Evolutionary conservation across 2,329 filamentous ascomycete species (phyloP).

Genomic region (Lachnellula arida): DNA sequence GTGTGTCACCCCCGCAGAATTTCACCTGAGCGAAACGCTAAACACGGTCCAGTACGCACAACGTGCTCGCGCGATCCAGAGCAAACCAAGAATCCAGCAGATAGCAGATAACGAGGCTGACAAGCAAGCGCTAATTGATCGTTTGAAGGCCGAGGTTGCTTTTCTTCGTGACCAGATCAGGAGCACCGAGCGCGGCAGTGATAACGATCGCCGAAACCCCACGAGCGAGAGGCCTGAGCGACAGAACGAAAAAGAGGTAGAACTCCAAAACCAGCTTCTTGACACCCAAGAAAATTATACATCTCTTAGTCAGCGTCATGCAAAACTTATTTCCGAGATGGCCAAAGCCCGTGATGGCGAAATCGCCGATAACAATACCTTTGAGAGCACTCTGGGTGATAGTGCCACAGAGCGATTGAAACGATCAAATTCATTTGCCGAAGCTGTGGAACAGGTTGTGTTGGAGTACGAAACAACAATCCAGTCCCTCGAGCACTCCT

Average conservation of each 20-base stretch:
- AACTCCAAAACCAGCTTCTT: conserved; percentile 88
- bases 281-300: conserved; percentile 94
- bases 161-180: conserved; percentile 93
- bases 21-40: conserved; percentile 93
- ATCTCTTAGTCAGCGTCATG: conserved; percentile 84
- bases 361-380: conserved; percentile 50
- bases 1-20: conserved; percentile 93
- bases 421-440: conserved; percentile 90
- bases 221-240: conserved; percentile 72
- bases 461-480: conserved; percentile 99
- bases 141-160: conserved; percentile 86
- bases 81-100: conserved; percentile 94
- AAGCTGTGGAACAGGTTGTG: conserved; percentile 93
- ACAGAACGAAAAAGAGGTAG: conserved; percentile 77
- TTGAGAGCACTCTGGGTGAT: conserved; percentile 64
- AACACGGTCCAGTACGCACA: conserved; percentile 98
- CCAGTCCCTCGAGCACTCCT: conserved; percentile 82
- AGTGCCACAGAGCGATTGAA: conserved; percentile 83
- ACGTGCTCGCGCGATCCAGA: conserved; percentile 91
- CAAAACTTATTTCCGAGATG: conserved; percentile 91
- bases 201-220: conserved; percentile 45
- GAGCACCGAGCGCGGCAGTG: conserved; percentile 63
- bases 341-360: conserved; percentile 76
- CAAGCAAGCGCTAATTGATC: conserved; percentile 89
- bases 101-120: conserved; percentile 75